phyloP scores from a whole-genome alignment of 352 stramenopile species.

The Phytophthora niederhauseri region DNA sequence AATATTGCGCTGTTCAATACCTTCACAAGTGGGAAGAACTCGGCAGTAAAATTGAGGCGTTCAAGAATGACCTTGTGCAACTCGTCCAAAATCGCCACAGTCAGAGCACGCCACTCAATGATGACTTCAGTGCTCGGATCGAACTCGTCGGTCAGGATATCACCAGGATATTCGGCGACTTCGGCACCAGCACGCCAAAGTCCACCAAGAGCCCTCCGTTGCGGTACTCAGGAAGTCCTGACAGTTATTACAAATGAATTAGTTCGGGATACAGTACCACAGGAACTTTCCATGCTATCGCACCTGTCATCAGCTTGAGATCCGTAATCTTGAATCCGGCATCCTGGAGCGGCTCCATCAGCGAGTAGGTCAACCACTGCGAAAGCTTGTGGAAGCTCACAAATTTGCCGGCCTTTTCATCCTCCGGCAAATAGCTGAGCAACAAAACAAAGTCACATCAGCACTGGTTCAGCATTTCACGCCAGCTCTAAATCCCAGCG shows the following conservation, averaged over 20 bases:
- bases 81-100: conserved; percentile 81
- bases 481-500: neutral
- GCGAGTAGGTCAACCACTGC: conserved; percentile 89
- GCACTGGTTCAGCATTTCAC: neutral
- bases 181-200: conserved; percentile 77
- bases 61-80: conserved; percentile 70
- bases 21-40: conserved; percentile 87
- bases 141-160: conserved; percentile 63
- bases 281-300: neutral
- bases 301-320: conserved; percentile 67
- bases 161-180: conserved; percentile 56
- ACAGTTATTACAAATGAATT: neutral
- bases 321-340: conserved; percentile 82
- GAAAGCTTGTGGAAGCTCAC: conserved; percentile 92
- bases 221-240: conserved; percentile 82
- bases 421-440: conserved; percentile 50
- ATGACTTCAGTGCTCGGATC: conserved; percentile 78
- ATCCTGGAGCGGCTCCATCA: conserved; percentile 88
- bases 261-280: neutral
- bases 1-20: conserved; percentile 27
- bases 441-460: neutral
- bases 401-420: conserved; percentile 59
- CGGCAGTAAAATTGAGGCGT: conserved; percentile 67
- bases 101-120: conserved; percentile 87
- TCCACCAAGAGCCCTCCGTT: conserved; percentile 87